Evolutionary conservation across 2,329 filamentous ascomycete species (phyloP), one percentile per base, ranked within the genome.

Genomic region (Ceratocystis papillata): DNA sequence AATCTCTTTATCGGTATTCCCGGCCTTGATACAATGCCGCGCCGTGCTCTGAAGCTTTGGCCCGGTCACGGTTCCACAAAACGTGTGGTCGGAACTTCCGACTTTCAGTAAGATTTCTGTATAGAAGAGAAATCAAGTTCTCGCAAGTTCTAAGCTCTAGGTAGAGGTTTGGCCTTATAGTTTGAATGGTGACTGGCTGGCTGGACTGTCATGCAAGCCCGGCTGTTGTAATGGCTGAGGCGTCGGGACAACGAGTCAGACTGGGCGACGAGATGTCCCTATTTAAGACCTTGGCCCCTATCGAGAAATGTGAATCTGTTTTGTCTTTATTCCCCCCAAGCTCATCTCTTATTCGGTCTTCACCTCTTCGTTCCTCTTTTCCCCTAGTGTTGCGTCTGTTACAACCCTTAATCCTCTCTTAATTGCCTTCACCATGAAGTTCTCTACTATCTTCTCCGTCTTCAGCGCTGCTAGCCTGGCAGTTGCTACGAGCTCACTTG

Each of bases 351-450:
- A 12, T 59, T 59, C 8, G 53, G 53, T 59, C 53, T 59, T 59
- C 28, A 59, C 53, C 33, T 8, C 25, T 37, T 53, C n/a, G 3
- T 53, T 25, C 4, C 3, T 41, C 37, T 41, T 41, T 41, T 41
- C 12, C 17, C n/a, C 30, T 5, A 59, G 55, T 59, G 25, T 59
- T 59, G 30, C 25, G 55, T n/a, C 30, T 44, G 5, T 28, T 64
- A 41, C 37, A 41, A 41, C 37, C 37, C 37, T 41, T 10, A 22
- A 44, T 28, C 12, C 4, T 20, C 30, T 22, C 15, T 33, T 33
- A 41, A 59, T 59, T 25, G 28, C 5, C 28, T 55, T 55, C 46
- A 41, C 7, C 22, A 64, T 64, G 62, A 64, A 64, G 46, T 41
- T 64, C 30, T 12, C 22, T 33, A 41, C 62, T 10, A 37, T 53